Base-by-base conservation (phyloP, 352 stramenopile genomes). In the Phytopythium chamaehyphon region DNA sequence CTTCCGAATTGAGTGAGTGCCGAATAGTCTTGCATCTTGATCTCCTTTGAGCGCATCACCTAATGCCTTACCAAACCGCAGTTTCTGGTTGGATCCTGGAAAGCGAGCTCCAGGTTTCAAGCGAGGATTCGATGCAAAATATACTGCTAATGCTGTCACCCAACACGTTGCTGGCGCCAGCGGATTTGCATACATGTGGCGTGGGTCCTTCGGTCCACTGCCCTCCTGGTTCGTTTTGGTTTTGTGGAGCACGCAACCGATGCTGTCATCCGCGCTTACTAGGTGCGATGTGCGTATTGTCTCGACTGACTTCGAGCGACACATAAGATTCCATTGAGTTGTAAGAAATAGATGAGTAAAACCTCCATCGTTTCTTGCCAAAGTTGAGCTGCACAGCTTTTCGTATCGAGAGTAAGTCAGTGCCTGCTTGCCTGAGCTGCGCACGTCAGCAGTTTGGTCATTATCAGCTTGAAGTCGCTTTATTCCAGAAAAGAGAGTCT, bases 251-350 rank as follows among this genome's bases (percentile, higher is more conserved):
- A 61, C 16, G 49, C 18, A 53, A 14, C 57, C 49, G 36, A 66
- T 38, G 21, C 50, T 65, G 15, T 62, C 53, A 22, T 60, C 50
- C 8, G 18, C 23, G 14, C 1, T 24, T 0, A 38, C 16, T 1
- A 65, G 21, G 38, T 70, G 57, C 14, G 45, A 40, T 16, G 36
- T 60, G 7, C 56, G 14, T 1, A 64, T 1, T 2, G 45, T 67
- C 31, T 71, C 16, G 15, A 64, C 55, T 2, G 55, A 71, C 16
- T 55, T 59, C 1, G 55, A 64, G 1, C 55, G 40, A 18, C 63
- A 71, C 63, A 67, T 67, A 6, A 62, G 36, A 52, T 71, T 64
- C 63, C 63, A 67, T 47, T 67, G 58, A 0, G 50, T 52, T 12
- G 39, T 59, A 4, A 68, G 42, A 47, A 65, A 67, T 0, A 64